phyloP scores from a whole-genome alignment of 768 basidiomycete species.

The Mycena albidolilacea region DNA sequence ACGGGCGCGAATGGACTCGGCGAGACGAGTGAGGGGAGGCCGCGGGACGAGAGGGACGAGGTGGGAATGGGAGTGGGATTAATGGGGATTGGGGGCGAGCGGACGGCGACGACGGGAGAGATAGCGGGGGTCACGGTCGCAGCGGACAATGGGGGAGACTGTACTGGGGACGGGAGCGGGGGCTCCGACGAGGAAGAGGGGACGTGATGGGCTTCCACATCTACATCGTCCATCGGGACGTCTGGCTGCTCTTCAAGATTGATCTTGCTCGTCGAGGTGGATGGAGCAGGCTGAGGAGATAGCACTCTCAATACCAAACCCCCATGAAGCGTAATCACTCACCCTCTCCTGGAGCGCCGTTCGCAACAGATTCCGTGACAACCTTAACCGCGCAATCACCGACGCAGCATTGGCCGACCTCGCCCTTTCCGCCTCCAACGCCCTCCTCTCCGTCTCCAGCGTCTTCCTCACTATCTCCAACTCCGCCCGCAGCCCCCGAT shows the following conservation, averaged over 20 bases:
- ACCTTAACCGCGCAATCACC: too few relatives aligned
- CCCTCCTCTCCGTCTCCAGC: conserved; percentile 22
- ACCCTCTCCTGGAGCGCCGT: not conserved
- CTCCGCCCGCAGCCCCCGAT: conserved; percentile 6
- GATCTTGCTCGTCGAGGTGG: not conserved
- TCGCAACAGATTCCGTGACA: not conserved
- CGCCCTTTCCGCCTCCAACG: conserved; percentile 22
- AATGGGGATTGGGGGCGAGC: not conserved
- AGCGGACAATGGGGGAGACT: conserved; percentile 18
- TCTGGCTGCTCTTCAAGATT: not conserved
- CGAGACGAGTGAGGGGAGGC: not conserved
- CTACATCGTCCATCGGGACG: conserved; percentile 1
- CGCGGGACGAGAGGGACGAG: not conserved
- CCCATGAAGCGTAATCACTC: not conserved
- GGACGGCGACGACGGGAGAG: not conserved
- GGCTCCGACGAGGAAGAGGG: not conserved
- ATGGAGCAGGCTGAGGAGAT: not conserved
- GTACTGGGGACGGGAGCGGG: not conserved
- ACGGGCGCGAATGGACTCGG: not conserved
- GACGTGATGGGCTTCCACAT: not conserved
- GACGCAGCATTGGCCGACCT: too few relatives aligned
- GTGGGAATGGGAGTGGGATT: not conserved
- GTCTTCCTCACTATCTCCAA: not conserved
- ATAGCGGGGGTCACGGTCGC: conserved; percentile 1
- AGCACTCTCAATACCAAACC: not conserved